Evolutionary conservation across 345 rosid species (phyloP), one percentile per base, ranked within the genome.

Genomic region (Boechera stricta): DNA sequence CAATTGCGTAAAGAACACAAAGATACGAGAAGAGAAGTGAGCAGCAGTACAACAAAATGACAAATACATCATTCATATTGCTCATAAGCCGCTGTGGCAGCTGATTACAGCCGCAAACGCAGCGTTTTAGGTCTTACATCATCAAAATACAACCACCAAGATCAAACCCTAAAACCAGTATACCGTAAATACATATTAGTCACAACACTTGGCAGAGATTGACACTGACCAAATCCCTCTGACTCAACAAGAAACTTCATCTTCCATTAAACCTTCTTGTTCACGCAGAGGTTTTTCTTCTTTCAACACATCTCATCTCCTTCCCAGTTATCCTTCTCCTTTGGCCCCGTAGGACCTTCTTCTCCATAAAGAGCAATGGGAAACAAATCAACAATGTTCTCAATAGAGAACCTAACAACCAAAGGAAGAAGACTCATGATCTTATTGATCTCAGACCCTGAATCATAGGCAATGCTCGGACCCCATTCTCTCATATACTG

Each of bases 401-500:
- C 93, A 21, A 93, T 67, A 1, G 98, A 93, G 79, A 88, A 89
- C 62, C 94, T 87, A 67, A 89, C 85, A 63, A 88, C 82, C 26
- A 86, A 75, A 24, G 97, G 97, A 35, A 91, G 94, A 36, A 82
- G 80, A 58, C 81, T 78, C 39, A 87, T 81, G 21, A 94, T 89
- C 88, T 89, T 91, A 28, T 87, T 87, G 5, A 89, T 71, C 77
- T 94, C 97, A 4, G 97, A 85, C 42, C 91, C 80, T 2, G 97
- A 87, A 79, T 91, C 97, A 52, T 94, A 94, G 1, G 82, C 82
- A 71, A 94, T 77, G 54, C 85, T 84, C 1, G 98, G 98, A 55
- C 97, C 98, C 98, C 98, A 94, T 48, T 94, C 92, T 82, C 97
- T 89, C 98, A 94, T 94, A 59, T 84, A 94, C 76, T 90, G 89